Base-by-base conservation (phyloP, 345 rosid genomes). In the Camelina neglecta region DNA sequence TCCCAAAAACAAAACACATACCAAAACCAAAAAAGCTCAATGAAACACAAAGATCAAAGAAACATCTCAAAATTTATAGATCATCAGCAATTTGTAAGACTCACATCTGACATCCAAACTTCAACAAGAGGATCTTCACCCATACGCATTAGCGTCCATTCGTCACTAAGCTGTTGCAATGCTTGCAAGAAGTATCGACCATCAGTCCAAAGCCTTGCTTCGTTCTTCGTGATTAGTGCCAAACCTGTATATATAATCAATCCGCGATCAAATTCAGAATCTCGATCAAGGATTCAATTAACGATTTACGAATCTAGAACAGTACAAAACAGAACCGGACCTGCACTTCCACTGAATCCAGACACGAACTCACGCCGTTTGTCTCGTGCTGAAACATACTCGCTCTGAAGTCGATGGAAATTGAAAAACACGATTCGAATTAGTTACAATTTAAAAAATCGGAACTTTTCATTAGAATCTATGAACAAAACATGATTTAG, bases 171-270 rank as follows among this genome's bases (percentile, higher is more conserved):
- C 81, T 95, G 70, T 62, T 92, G 84, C 2, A 69, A 62, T 65
- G 99, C 98, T 86, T 95, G 99, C 82, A 92, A 75, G 75, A 90
- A 95, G 81, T 95, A 95, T 3, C 99, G 83, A 2, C 96, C 99
- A 72, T 95, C 98, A 5, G 99, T 95, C 99, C 98, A 95, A 20
- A 92, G 65, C 42, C 85, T 84, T 2, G 98, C 99, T 57, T 92
- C 97, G 3, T 78, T 74, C 77, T 75, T 82, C 1, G 97, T 90
- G 45, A 95, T 81, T 26, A 92, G 90, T 26, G 96, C 92, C 89
- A 92, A 77, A 58, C 99, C 98, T 95, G 26, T 24, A 26, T 26
- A 84, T 67, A 7, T 45, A 31, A 26, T 15, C 60, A 9, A 24
- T 24, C 26, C 26, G 2, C 57, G 48, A 71, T 50, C 21, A 38